These are phyloP conservation scores for Zymoseptoria brevis DNA, from an alignment of 2,329 filamentous ascomycete genomes.

Conservation along the genomic window DNA sequence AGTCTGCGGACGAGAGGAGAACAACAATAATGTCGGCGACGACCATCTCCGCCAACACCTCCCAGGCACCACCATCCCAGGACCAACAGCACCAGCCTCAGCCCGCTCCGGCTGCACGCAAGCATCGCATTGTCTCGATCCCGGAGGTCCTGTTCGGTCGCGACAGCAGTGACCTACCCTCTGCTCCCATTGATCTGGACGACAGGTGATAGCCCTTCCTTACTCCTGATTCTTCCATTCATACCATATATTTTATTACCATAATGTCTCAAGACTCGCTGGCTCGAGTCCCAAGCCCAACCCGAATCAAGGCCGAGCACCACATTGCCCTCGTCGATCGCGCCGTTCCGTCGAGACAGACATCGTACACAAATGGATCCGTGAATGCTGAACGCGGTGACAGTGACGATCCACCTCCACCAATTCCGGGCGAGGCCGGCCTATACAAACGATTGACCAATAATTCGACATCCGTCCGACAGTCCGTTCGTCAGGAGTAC, in stretches of 20 bases:
- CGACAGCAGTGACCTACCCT: conserved; percentile 9
- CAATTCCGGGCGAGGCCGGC: conserved; percentile 7
- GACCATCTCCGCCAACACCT: not conserved
- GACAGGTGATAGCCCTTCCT: conserved; percentile 19
- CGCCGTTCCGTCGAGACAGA: conserved; percentile 22
- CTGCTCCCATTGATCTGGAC: conserved; percentile 14
- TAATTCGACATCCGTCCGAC: conserved; percentile 20
- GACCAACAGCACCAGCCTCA: not conserved
- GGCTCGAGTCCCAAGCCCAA: conserved; percentile 17
- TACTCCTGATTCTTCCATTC: conserved; percentile 3
- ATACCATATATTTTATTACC: conserved; percentile 4
- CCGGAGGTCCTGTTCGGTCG: conserved; percentile 11
- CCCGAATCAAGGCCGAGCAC: conserved; percentile 37
- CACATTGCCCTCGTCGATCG: conserved; percentile 62
- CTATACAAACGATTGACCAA: conserved; percentile 23
- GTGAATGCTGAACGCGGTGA: conserved; percentile 23
- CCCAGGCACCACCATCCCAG: not conserved
- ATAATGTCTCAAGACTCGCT: conserved; percentile 23
- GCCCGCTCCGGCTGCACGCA: conserved; percentile 3
- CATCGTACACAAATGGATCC: conserved; percentile 7
- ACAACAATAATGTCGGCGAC: conserved; percentile 4
- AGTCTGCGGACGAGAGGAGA: not conserved
- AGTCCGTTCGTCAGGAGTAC: conserved; percentile 24
- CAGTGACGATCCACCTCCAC: conserved; percentile 17
- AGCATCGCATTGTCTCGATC: conserved; percentile 7